These are phyloP conservation scores for Diaporthe sp. DNA, from an alignment of 2,329 filamentous ascomycete genomes.

Conservation along the genomic window DNA sequence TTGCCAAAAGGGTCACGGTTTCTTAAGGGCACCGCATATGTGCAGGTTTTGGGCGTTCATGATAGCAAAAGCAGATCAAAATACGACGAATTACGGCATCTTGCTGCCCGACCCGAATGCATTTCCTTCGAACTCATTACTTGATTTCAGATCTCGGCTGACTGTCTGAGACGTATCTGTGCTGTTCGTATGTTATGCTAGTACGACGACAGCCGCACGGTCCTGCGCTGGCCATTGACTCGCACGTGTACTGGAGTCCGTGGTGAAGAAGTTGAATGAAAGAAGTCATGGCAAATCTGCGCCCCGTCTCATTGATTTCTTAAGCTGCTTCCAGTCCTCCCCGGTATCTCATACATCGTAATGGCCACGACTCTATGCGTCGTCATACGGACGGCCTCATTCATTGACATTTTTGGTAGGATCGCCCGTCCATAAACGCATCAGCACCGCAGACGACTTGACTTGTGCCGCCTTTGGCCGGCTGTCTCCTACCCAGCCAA, in stretches of 20 bases:
- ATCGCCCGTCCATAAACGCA: too few species aligned
- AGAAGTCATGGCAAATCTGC: not conserved
- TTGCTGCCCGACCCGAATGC: conserved; percentile 40
- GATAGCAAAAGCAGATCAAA: conserved; percentile 42
- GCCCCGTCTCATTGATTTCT: not conserved
- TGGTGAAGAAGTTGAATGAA: not conserved
- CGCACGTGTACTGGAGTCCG: not conserved
- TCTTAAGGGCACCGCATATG: conserved; percentile 40
- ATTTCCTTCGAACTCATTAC: not conserved
- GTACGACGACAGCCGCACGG: too few species aligned
- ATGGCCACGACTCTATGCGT: not conserved
- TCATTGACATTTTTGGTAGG: not conserved
- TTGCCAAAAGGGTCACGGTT: conserved; percentile 40
- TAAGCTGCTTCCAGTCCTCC: not conserved
- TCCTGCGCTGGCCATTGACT: not conserved
- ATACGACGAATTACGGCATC: conserved; percentile 43
- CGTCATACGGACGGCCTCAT: not conserved
- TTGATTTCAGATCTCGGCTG: not conserved
- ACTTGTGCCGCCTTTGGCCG: not conserved
- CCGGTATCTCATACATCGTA: not conserved
- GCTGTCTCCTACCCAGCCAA: not conserved
- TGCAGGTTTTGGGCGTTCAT: conserved; percentile 43
- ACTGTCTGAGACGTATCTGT: not conserved
- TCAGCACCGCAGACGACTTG: not conserved
- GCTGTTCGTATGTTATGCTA: not conserved